These are phyloP conservation scores for Jatropha multifida DNA, from an alignment of 441 rosid species.

Conservation along the genomic window DNA sequence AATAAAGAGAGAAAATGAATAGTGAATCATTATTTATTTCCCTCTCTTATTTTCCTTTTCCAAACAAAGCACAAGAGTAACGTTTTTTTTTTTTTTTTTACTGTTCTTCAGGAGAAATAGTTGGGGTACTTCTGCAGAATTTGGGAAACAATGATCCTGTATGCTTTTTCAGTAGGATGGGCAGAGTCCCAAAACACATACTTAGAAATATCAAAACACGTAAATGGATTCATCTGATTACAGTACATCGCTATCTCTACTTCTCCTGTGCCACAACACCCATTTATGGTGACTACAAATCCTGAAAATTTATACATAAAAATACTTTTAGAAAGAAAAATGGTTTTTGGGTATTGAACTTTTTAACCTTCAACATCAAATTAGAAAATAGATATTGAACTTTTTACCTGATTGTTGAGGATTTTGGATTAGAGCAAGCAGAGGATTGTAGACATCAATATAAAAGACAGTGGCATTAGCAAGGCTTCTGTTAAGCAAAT, in stretches of 20 bases:
- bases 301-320: constrained; percentile 25
- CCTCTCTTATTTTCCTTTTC: too few relatives aligned
- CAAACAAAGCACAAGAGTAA: too few relatives aligned
- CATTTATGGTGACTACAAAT: constrained; percentile 34
- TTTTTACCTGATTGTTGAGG: constrained; percentile 43
- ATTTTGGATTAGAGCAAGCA: constrained; percentile 40
- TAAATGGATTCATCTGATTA: constrained; percentile 22
- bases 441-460: constrained; percentile 52
- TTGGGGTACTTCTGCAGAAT: not conserved
- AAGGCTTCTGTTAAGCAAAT: constrained; percentile 29
- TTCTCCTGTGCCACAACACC: constrained; percentile 50
- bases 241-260: constrained; percentile 33
- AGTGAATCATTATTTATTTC: too few relatives aligned
- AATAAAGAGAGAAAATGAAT: too few relatives aligned
- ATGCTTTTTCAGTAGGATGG: constrained; percentile 45
- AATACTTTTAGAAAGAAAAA: too few relatives aligned
- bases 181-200: constrained; percentile 28
- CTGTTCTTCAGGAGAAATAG: constrained; percentile 11
- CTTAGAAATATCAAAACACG: constrained; percentile 33
- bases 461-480: constrained; percentile 36
- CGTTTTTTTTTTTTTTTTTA: too few relatives aligned
- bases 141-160: constrained; percentile 26
- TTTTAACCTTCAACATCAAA: too few relatives aligned
- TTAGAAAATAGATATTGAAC: too few relatives aligned
- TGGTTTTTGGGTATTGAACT: too few relatives aligned